Evolutionary conservation across 257 asterid species (phyloP).

Genomic region (Solanum rostratum): DNA sequence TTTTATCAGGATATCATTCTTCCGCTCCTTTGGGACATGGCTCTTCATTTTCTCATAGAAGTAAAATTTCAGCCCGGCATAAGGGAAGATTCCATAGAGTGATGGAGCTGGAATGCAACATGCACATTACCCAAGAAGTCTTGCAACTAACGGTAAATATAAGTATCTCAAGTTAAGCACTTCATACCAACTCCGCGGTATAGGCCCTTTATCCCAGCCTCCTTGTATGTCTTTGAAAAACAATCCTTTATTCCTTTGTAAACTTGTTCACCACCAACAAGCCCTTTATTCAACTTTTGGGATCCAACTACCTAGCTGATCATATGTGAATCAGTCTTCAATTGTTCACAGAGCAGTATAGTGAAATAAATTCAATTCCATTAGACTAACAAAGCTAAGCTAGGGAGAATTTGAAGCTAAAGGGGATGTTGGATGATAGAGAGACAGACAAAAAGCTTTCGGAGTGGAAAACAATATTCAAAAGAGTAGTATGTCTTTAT

Average conservation of each 20-base stretch:
- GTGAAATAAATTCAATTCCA: constrained; percentile 2
- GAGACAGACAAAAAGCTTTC: not conserved
- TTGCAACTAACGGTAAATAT: not conserved
- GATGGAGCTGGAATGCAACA: constrained; percentile 59
- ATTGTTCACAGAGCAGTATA: not conserved
- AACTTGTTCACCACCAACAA: constrained; percentile 28
- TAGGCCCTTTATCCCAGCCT: constrained; percentile 73
- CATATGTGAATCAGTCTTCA: constrained; percentile 16
- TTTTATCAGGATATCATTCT: constrained; percentile 60
- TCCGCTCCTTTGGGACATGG: constrained; percentile 58
- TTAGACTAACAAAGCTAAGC: not conserved
- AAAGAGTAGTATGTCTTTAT: not conserved
- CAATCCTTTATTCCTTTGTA: constrained; percentile 76
- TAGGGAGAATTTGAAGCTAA: not conserved
- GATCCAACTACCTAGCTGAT: constrained; percentile 54
- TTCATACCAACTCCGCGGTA: constrained; percentile 87
- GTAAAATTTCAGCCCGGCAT: constrained; percentile 87
- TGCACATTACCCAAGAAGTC: constrained; percentile 1
- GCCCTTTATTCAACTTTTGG: constrained; percentile 28
- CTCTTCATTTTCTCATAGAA: constrained; percentile 92
- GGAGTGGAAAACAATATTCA: not conserved
- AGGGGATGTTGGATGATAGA: not conserved
- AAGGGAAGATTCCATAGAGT: constrained; percentile 85
- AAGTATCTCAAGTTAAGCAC: not conserved
- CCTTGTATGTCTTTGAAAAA: constrained; percentile 73